A percentile compares a stretch with the other conserved stretches of the same genome.
phyloP scores from a whole-genome alignment of 345 rosid genomes.

The Hibiscus tridactylites region DNA sequence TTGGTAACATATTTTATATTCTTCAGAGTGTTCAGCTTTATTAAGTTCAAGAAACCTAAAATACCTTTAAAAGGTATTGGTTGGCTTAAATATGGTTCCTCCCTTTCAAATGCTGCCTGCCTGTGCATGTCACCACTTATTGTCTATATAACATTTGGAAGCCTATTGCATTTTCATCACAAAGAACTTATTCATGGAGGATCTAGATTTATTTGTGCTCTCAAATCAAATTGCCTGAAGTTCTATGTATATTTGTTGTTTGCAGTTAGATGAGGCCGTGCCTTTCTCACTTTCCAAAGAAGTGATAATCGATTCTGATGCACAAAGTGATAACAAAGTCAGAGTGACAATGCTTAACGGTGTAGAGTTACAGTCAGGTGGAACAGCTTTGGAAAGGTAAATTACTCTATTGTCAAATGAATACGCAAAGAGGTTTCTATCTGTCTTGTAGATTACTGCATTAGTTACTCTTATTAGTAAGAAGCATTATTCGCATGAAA shows the following conservation, averaged over 20 bases:
- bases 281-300: slow-evolving; percentile 16
- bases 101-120: not conserved
- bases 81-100: not conserved
- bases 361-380: slow-evolving; percentile 16
- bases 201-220: not conserved
- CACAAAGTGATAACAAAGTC: slow-evolving; percentile 5
- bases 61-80: not conserved
- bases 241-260: not conserved
- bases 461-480: not conserved
- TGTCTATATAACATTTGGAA: not conserved
- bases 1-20: not conserved
- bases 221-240: not conserved
- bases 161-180: not conserved
- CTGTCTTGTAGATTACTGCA: not conserved
- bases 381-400: slow-evolving; percentile 24
- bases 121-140: not conserved
- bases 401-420: not conserved
- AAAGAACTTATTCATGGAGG: not conserved
- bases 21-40: not conserved
- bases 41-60: not conserved
- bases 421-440: slow-evolving; percentile 1
- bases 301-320: slow-evolving; percentile 18
- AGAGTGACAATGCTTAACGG: slow-evolving; percentile 8
- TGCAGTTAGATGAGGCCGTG: slow-evolving; percentile 20
- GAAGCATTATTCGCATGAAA: not conserved